Conservation (phyloP, 108 stramenopile genomes). For the Seminavis robusta region DNA sequence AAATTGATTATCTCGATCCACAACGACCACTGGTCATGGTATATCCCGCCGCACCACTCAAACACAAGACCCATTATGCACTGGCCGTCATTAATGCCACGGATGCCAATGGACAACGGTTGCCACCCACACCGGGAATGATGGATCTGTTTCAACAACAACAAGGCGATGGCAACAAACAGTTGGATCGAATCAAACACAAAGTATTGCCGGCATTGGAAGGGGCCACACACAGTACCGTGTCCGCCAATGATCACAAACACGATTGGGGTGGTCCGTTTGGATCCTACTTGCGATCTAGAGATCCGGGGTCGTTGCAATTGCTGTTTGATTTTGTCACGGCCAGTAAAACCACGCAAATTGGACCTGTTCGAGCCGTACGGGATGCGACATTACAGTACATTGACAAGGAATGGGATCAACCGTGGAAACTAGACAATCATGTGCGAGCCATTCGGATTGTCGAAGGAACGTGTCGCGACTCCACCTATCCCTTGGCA, state of each 20-base stretch:
- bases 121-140: constrained; percentile 50
- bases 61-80: constrained; percentile 64
- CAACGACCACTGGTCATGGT: constrained; percentile 49
- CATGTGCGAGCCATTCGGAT: constrained; percentile 21
- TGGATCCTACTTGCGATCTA: too few species aligned
- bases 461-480: constrained; percentile 13
- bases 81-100: constrained; percentile 51
- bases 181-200: constrained; percentile 5
- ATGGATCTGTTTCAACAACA: constrained; percentile 22
- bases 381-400: constrained; percentile 31
- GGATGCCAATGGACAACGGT: constrained; percentile 27
- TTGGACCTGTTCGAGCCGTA: constrained; percentile 33
- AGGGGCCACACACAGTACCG: constrained; percentile 43
- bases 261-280: too few species aligned
- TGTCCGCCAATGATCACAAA: too few species aligned
- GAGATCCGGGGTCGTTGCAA: constrained; percentile 28
- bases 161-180: not conserved
- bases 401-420: constrained; percentile 10
- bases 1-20: constrained; percentile 65
- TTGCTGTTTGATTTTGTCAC: constrained; percentile 63
- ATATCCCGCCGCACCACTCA: constrained; percentile 55
- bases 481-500: constrained; percentile 15
- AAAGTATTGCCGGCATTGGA: constrained; percentile 36
- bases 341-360: constrained; percentile 37
- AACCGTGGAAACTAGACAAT: constrained; percentile 22